phyloP scores from a whole-genome alignment of 2,329 filamentous ascomycete species.

The Fusarium temperatum region DNA sequence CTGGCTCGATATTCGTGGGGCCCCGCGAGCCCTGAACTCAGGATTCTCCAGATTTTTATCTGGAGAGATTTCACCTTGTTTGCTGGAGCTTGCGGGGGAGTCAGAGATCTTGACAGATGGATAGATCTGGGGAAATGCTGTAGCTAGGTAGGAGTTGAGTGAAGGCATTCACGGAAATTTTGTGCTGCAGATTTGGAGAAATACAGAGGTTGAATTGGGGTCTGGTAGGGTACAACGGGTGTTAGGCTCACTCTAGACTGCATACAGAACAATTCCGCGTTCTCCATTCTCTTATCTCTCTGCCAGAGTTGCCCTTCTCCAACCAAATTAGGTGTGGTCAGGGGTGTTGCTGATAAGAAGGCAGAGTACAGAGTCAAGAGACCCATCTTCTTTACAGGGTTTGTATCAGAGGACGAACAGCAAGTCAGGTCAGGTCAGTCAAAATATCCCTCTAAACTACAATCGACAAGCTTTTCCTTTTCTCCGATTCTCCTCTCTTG shows the following conservation, averaged over 20 bases:
- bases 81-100: constrained; percentile 34
- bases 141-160: neutral
- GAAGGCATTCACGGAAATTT: constrained; percentile 17
- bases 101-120: neutral
- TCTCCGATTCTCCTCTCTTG: neutral
- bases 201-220: constrained; percentile 14
- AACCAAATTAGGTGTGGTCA: constrained; percentile 24
- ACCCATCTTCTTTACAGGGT: neutral
- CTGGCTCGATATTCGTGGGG: constrained; percentile 34
- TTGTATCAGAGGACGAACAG: neutral
- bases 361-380: neutral
- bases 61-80: constrained; percentile 29
- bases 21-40: constrained; percentile 33
- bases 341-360: constrained; percentile 23
- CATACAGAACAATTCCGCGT: neutral
- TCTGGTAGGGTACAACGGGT: neutral
- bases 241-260: neutral
- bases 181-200: constrained; percentile 28
- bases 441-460: neutral
- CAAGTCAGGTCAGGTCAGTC: neutral
- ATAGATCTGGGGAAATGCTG: neutral
- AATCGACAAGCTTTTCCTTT: neutral
- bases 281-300: constrained; percentile 29
- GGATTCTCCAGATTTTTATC: constrained; percentile 11
- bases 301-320: constrained; percentile 15